Evolutionary conservation across 2,329 filamentous ascomycete genomes (phyloP), one percentile per base, ranked within the genome.

Genomic region (Botrytis fragariae): DNA sequence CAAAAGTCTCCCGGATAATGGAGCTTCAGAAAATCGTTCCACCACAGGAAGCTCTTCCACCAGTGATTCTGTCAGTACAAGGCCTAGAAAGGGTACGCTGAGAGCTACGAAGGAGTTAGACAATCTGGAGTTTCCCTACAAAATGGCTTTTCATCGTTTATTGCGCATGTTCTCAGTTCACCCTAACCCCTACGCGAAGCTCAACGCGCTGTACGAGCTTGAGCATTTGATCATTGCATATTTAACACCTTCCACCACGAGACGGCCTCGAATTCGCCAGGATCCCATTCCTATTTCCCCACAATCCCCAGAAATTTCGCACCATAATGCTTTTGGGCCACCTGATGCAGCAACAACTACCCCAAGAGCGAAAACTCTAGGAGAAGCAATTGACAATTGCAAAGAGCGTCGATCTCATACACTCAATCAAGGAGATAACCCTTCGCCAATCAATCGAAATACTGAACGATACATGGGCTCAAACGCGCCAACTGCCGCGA

Each of bases 91-190:
- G 71, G 73, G 48, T 54, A 74, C 76, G 10, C 45, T 59, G 14
- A 72, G 35, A 69, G 54, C 57, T 35, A 72, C 76, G 9, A 81
- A 79, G 67, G 79, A 81, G 29, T 69, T 77, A 48, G 78, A 80
- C 16, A 78, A 79, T 45, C 79, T 77, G 8, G 90, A 92, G 57
- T 97, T 97, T 78, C 93, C 93, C 0, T 98, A 95, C 80, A 89
- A 89, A 69, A 89, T 90, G 77, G 92, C 94, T 0, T 98, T 97
- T 80, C 87, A 90, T 76, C 90, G 91, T 20, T 86, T 98, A 1
- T 85, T 98, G 45, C 90, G 90, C 76, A 94, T 94, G 84, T 97
- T 99, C 77, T 94, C 93, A 60, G 93, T 95, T 6, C 93, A 97
- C 77, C 93, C 93, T 0, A 97, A 96, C 79, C 96, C 96, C 0